Percentiles rank a stretch among this genome's conserved stretches.
phyloP scores from a whole-genome alignment of 2,329 filamentous ascomycete genomes.

The Rutstroemia sp. region DNA sequence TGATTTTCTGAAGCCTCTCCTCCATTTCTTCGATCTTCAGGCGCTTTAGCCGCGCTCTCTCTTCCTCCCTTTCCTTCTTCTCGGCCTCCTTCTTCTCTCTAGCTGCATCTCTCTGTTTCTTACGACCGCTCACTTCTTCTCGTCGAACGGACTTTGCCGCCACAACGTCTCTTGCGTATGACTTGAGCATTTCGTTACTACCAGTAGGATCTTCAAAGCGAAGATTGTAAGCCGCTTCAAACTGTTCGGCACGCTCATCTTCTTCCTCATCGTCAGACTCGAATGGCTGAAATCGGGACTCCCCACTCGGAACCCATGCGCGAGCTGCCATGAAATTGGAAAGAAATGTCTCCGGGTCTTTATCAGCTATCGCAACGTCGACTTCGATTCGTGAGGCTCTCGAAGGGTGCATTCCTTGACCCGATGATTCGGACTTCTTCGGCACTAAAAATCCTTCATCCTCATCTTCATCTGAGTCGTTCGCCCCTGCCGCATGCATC shows the following conservation, averaged over 20 bases:
- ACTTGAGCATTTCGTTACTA: conserved; percentile 79
- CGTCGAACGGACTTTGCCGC: conserved; percentile 77
- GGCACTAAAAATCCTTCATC: conserved; percentile 63
- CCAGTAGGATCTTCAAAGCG: conserved; percentile 89
- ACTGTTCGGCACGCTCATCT: conserved; percentile 70
- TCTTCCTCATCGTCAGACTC: conserved; percentile 80
- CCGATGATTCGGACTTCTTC: conserved; percentile 41
- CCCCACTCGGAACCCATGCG: conserved; percentile 72
- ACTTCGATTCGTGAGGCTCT: conserved; percentile 43
- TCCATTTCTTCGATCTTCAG: conserved; percentile 89
- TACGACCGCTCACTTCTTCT: conserved; percentile 70
- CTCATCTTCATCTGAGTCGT: conserved; percentile 41
- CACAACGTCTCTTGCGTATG: conserved; percentile 81
- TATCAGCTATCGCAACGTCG: conserved; percentile 70
- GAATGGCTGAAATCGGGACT: conserved; percentile 67
- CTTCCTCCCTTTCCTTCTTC: conserved; percentile 67
- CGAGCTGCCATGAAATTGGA: conserved; percentile 91
- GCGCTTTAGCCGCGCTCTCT: conserved; percentile 76
- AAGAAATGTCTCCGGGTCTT: conserved; percentile 86
- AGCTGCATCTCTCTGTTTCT: conserved; percentile 72
- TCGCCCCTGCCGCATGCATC: conserved; percentile 56
- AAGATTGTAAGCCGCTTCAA: conserved; percentile 90
- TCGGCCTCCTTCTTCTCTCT: conserved; percentile 70
- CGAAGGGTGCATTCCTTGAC: conserved; percentile 49
- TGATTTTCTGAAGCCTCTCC: conserved; percentile 79